Evolutionary conservation across 805 yeast species (phyloP), one percentile per base, ranked within the genome.

Genomic region (Starmerella roubikii): DNA sequence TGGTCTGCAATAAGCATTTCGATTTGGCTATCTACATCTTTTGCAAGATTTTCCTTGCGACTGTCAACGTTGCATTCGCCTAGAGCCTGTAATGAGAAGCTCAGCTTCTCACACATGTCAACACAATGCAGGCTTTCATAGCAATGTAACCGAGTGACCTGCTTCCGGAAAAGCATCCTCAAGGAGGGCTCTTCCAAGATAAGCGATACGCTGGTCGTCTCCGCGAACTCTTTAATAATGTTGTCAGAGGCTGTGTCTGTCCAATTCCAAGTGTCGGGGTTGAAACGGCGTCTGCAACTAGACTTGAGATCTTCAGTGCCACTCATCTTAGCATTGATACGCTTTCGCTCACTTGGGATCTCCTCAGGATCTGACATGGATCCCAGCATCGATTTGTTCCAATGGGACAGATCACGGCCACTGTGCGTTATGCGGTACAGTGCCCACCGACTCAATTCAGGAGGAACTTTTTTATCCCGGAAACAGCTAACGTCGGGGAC

Each of bases 111-210:
- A 3, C 40, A 13, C 7, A 6, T 15, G 23, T 43, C 48, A 4
- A 44, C 25, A 15, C 44, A 46, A 23, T 29, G 19, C 27, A 48
- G 26, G 8, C 34, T 25, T 33, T 42, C 52, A 4, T 13, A 26
- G 36, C 37, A 34, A 17, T 38, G 48, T 30, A 26, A 29, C 12
- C 35, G 20, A 8, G 12, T 26, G 10, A 42, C 42, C 26, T 38
- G 30, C 19, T 34, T 35, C 2, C 39, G 35, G 21, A 47, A 47
- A 2, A 47, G 42, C 22, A 48, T 16, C 18, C 37, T 40, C 35
- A 48, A 19, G 1, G 41, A 50, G 10, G 52, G 52, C 38, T 48
- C 52, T 2, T 27, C n/a, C n/a, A 29, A 21, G 12, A 48, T 31
- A 1, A 38, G 10, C 2, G 17, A 17, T 11, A 46, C 23, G 13